phyloP scores from a whole-genome alignment of 106 monocot species.

The Dendrobium huoshanense region DNA sequence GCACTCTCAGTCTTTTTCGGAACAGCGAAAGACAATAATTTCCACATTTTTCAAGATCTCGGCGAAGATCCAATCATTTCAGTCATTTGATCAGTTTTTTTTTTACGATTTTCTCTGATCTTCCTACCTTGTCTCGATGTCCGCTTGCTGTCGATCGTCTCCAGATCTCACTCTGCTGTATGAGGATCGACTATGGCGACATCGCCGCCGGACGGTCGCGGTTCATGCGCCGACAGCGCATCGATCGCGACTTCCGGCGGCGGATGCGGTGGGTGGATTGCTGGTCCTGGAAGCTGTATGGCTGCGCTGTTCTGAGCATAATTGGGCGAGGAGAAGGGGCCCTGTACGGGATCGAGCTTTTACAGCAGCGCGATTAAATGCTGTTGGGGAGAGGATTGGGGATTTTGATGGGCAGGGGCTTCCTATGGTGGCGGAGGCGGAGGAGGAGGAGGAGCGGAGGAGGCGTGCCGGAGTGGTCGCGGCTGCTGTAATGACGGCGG shows the following conservation, averaged over 20 bases:
- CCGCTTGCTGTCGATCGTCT: not conserved
- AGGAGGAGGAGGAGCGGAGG: conserved; percentile 20
- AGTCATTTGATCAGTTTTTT: not conserved
- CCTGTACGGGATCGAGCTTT: not conserved
- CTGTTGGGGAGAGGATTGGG: conserved; percentile 26
- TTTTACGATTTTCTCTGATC: not conserved
- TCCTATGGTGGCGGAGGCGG: conserved; percentile 12
- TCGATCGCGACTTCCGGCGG: not conserved
- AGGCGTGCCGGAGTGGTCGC: conserved; percentile 34
- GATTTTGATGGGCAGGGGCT: conserved; percentile 17
- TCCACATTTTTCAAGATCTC: not conserved
- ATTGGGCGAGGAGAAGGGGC: conserved; percentile 4
- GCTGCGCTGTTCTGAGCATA: not conserved
- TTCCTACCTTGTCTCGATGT: not conserved
- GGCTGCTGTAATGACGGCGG: conserved; percentile 63
- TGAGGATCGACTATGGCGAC: not conserved
- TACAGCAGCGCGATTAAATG: conserved; percentile 18
- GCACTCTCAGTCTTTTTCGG: not conserved
- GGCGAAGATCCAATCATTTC: not conserved
- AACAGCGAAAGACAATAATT: not conserved
- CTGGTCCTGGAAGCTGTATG: not conserved
- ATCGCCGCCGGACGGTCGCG: not conserved
- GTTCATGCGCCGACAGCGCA: not conserved
- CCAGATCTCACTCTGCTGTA: not conserved
- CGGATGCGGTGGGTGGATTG: not conserved